Conservation (phyloP, 75 land plant genomes). For the Chamaecyparis obtusa region DNA sequence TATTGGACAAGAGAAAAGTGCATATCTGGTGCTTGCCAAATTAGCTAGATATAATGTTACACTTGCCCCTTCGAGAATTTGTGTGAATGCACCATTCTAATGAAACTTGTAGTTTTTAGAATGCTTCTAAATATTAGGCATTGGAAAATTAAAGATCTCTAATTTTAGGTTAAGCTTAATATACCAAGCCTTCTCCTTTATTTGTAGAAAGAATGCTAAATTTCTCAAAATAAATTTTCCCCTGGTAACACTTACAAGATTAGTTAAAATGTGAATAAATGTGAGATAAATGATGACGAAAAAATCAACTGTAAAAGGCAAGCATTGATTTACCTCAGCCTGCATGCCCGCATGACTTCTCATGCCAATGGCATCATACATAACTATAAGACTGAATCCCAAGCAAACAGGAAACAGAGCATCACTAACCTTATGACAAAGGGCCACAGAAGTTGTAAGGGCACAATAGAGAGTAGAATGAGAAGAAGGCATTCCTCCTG, state of each 20-base stretch:
- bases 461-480: conserved; percentile 87
- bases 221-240: neutral
- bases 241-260: neutral
- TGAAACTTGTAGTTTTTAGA: neutral
- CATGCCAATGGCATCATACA: conserved; percentile 97
- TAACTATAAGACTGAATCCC: conserved; percentile 91
- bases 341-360: conserved; percentile 94
- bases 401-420: conserved; percentile 87
- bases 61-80: neutral
- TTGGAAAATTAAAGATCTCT: neutral
- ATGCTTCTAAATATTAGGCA: neutral
- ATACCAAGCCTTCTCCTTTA: neutral
- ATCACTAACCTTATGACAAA: conserved; percentile 83
- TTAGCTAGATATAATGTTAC: neutral
- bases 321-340: conserved; percentile 58
- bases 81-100: neutral
- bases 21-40: neutral
- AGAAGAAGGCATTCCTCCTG: conserved; percentile 98
- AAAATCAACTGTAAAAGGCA: neutral
- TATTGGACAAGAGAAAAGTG: neutral
- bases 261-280: neutral
- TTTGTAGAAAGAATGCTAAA: neutral
- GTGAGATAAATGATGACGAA: neutral
- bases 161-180: neutral
- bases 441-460: conserved; percentile 84